These are phyloP conservation scores for Raffaelea ambrosiae DNA, from an alignment of 2,329 filamentous ascomycete genomes.

Conservation along the genomic window DNA sequence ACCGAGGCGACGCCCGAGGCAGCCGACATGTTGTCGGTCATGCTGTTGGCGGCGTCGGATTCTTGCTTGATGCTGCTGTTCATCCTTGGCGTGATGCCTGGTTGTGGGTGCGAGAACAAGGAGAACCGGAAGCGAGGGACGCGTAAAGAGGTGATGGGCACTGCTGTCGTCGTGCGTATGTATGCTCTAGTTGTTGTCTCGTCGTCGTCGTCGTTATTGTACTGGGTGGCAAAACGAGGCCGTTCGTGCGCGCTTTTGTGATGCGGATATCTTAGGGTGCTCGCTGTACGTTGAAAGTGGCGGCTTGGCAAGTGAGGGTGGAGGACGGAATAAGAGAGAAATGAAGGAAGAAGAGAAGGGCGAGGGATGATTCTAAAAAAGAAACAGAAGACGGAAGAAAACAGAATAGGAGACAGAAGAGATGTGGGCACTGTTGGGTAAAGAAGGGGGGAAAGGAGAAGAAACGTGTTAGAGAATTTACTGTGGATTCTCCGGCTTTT, in stretches of 20 bases:
- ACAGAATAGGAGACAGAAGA: neutral
- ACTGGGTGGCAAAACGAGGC: neutral
- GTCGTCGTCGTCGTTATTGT: neutral
- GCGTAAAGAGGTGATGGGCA: neutral
- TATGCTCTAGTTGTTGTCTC: neutral
- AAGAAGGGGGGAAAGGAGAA: constrained; percentile 1
- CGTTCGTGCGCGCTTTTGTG: no score
- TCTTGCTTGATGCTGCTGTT: constrained; percentile 13
- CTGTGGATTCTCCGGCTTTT: neutral
- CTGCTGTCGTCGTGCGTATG: neutral
- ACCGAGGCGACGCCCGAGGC: constrained; percentile 21
- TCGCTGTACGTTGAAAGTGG: no score
- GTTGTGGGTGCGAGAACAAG: neutral
- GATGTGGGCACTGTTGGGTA: neutral
- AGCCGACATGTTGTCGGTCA: constrained; percentile 17
- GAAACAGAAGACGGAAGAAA: neutral
- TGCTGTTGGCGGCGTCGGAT: constrained; percentile 6
- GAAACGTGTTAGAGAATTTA: constrained; percentile 3
- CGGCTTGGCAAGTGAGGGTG: no score
- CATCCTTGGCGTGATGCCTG: neutral
- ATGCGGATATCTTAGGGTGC: no score
- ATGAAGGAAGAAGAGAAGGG: neutral
- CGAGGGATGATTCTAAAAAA: no score
- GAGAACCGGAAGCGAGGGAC: neutral
- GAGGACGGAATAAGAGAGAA: no score